These are phyloP conservation scores for Coemansia sp. DNA, from an alignment of 192 early-diverging fungal species.

Conservation along the genomic window DNA sequence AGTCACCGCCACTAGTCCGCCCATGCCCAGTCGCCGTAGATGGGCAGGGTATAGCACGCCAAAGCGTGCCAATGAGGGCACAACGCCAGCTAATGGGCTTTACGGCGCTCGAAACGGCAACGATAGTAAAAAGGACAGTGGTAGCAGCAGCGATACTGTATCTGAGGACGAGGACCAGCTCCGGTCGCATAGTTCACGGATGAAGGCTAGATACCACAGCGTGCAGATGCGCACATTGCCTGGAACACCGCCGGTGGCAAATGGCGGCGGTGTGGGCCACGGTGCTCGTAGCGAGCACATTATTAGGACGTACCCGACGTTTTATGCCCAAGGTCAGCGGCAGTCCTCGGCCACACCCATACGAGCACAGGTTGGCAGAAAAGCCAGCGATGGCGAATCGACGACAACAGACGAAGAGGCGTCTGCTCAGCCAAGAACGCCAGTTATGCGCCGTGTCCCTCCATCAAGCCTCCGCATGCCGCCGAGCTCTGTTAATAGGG, in stretches of 20 bases:
- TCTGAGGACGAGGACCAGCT: slow-evolving; percentile 49
- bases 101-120: background rate
- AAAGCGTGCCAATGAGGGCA: slow-evolving; percentile 3
- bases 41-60: slow-evolving; percentile 38
- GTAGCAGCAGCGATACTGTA: slow-evolving; percentile 44
- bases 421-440: slow-evolving; percentile 3
- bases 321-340: background rate
- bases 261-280: background rate
- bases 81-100: background rate
- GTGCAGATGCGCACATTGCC: slow-evolving; percentile 25
- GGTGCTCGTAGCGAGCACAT: background rate
- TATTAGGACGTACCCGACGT: background rate
- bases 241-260: background rate
- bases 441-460: slow-evolving; percentile 3
- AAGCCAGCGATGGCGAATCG: slow-evolving; percentile 23
- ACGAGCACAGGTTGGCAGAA: background rate
- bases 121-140: background rate
- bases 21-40: slow-evolving; percentile 46
- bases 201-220: slow-evolving; percentile 25
- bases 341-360: background rate
- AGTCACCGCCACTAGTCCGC: slow-evolving; percentile 54
- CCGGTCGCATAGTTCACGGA: slow-evolving; percentile 43
- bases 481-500: background rate
- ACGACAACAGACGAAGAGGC: slow-evolving; percentile 38
- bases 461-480: background rate